Evolutionary conservation across 2,329 filamentous ascomycete species (phyloP), one percentile per base, ranked within the genome.

Genomic region (Hymenoscyphus occultus): DNA sequence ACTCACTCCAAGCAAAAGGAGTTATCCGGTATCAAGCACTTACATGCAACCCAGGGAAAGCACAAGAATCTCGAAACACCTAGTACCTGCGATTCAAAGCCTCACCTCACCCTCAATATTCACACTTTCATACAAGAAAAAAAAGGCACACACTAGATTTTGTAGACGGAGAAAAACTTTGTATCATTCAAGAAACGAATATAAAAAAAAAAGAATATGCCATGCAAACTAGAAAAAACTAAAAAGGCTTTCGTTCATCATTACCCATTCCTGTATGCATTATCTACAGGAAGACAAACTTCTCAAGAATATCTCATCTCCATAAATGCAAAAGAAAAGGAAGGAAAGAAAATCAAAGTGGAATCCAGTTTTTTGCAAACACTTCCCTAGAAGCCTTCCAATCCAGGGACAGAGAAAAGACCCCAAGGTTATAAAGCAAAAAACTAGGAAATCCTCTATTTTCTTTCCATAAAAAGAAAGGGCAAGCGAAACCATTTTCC

Each of bases 231-330:
- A 35, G 22, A 40, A 39, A 59, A 28, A 32, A 22, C 13, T 5
- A 22, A 48, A 61, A 54, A 32, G 22, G 48, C 48, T 54, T 14
- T 65, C 64, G 57, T 65, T 65, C 61, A 59, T 65, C 64, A 65
- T 65, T 63, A 65, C 58, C 48, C 48, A 22, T 42, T 28, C 56
- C 60, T 48, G 56, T 59, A 56, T 62, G 40, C 67, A 70, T 68
- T 70, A 72, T 72, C 69, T 72, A 72, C 70, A 72, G 68, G 63
- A 68, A 57, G 32, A 57, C 28, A 57, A 57, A 56, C 22, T 28
- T 56, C 42, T 45, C 42, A 45, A 45, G n/a, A 19, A 66, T 65
- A 63, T 62, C 63, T 61, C 68, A 68, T 70, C 64, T 67, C 64
- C 63, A 22, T 66, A 64, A 56, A 64, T 66, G 66, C 65, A 42